phyloP scores from a whole-genome alignment of 768 basidiomycete species.

The Tylopilus subfusipes region DNA sequence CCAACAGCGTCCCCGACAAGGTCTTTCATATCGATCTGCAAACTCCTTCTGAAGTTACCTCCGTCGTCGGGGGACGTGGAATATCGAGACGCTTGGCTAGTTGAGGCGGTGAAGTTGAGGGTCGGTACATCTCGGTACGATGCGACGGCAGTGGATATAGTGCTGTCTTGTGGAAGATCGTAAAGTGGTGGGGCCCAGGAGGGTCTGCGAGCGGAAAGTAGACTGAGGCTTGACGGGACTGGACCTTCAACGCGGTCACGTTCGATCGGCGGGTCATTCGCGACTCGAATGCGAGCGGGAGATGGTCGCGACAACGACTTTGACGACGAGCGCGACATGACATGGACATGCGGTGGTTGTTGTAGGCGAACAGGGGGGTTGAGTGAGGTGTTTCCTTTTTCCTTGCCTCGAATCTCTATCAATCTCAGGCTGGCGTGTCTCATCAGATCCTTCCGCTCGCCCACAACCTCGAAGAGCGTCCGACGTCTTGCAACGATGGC shows the following conservation, averaged over 20 bases:
- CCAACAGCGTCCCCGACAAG: constrained; percentile 81
- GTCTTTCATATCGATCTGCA: constrained; percentile 77
- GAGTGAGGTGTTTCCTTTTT: too few species aligned
- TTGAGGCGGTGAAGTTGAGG: constrained; percentile 15
- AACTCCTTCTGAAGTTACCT: constrained; percentile 51
- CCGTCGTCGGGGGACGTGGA: constrained; percentile 49
- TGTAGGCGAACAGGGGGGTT: too few species aligned
- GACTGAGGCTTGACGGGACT: constrained; percentile 27
- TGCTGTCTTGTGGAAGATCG: constrained; percentile 26
- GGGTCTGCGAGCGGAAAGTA: constrained; percentile 32
- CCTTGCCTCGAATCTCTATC: background rate
- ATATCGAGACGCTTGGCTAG: constrained; percentile 12
- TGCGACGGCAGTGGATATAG: constrained; percentile 13
- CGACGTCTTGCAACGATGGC: constrained; percentile 25
- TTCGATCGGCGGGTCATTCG: constrained; percentile 13
- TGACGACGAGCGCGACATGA: constrained; percentile 29
- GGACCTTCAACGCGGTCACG: constrained; percentile 26
- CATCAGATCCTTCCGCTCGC: background rate
- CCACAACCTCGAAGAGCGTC: background rate
- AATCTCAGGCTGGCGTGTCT: background rate
- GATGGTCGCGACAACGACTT: constrained; percentile 12
- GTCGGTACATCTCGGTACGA: constrained; percentile 32
- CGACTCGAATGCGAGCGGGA: constrained; percentile 23
- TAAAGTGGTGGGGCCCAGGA: constrained; percentile 33
- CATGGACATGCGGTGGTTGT: too few species aligned